Percentiles rank a stretch among this genome's conserved stretches.
phyloP scores from a whole-genome alignment of 2,329 filamentous ascomycete genomes.

The Alternaria conjuncta region DNA sequence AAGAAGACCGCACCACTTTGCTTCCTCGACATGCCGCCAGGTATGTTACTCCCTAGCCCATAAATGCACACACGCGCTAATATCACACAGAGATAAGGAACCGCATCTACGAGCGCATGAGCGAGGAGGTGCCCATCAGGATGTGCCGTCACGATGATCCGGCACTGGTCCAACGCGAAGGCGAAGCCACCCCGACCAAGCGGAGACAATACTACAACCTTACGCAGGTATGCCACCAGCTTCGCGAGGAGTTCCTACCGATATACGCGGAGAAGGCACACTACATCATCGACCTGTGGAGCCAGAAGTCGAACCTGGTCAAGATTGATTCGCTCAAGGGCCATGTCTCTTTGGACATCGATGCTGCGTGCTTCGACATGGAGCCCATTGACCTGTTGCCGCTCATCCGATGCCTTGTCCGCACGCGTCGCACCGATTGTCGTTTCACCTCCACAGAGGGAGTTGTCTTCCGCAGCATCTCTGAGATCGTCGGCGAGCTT shows the following conservation, averaged over 20 bases:
- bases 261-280: constrained; percentile 18
- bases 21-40: constrained; percentile 13
- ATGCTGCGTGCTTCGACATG: constrained; percentile 23
- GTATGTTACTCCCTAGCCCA: not conserved
- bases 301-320: constrained; percentile 6
- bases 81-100: constrained; percentile 14
- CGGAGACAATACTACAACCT: constrained; percentile 17
- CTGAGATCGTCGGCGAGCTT: constrained; percentile 16
- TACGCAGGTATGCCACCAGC: constrained; percentile 33
- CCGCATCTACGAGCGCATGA: constrained; percentile 17
- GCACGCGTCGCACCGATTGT: constrained; percentile 6
- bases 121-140: constrained; percentile 13
- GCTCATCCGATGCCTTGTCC: constrained; percentile 12
- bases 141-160: constrained; percentile 20
- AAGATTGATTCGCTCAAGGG: constrained; percentile 9
- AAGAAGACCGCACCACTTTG: constrained; percentile 7
- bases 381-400: constrained; percentile 20
- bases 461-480: constrained; percentile 18
- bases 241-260: constrained; percentile 34
- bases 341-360: constrained; percentile 32
- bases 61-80: not conserved
- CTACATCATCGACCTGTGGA: constrained; percentile 19
- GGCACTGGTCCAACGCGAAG: constrained; percentile 6
- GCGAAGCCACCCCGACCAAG: not conserved
- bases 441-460: constrained; percentile 16